Evolutionary conservation across 108 stramenopile genomes (phyloP), one percentile per base, ranked within the genome.

Genomic region (Craspedostauros australis): DNA sequence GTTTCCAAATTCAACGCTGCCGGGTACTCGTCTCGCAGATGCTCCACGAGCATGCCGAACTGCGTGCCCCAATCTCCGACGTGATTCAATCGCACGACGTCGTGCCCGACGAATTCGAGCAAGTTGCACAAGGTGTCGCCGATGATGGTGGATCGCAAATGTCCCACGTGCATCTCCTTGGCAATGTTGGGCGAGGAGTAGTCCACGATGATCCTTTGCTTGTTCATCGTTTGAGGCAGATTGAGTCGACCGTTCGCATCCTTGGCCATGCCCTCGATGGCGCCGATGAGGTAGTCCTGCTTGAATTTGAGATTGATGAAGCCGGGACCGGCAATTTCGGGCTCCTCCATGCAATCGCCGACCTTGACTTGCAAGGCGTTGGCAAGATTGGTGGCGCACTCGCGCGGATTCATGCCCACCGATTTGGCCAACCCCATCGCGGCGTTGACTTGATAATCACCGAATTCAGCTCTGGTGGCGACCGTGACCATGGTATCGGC

Each of bases 101-200:
- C 83, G 44, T 97, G 96, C 24, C 97, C 97, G 15, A 51, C 48
- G 53, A 95, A 98, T 48, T 86, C 80, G 0, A 99, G 70, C 25
- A 97, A 31, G 54, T 96, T 94, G 48, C 87, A 75, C 14, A 99
- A 59, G 2, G 91, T 87, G 62, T 99, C 98, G 18, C 98, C 98
- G 54, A 99, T 96, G 68, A 99, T 96, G 3, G 98, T 99, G 21
- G 91, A 93, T 38, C 98, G 73, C 43, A 99, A 73, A 64, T 99
- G 98, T 14, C 98, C 98, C 12, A 99, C 98, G 60, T 99, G 98
- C 98, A 99, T 98, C 68, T 98, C 96, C 80, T 99, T 99, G 30
- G 98, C 98, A 70, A 99, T 96, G 64, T 99, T 99, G 11, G 98
- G 98, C 11, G 93, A 95, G 5, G 89, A 91, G 73, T 80, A 99